Evolutionary conservation across 495 filamentous ascomycete genomes (phyloP).

Genomic region (Lindgomyces ingoldianus): DNA sequence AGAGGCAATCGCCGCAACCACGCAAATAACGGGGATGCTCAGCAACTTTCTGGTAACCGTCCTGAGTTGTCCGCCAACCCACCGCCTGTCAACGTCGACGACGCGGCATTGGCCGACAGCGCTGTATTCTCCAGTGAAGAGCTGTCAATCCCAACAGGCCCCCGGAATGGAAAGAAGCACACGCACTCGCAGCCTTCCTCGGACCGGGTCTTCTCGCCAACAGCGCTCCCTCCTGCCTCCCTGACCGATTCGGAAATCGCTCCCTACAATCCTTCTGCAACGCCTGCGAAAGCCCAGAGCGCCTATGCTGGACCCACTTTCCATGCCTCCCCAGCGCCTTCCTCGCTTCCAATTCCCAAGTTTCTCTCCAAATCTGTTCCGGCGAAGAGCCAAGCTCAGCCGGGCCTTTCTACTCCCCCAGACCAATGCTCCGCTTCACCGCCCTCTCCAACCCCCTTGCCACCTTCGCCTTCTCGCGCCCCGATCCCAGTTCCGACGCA

Average conservation of each 20-base stretch:
- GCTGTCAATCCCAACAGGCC: conserved; percentile 11
- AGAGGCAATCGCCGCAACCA: conserved; percentile 27
- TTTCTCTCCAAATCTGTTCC: conserved; percentile 84
- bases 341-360: conserved; percentile 87
- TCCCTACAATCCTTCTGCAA: conserved; percentile 6
- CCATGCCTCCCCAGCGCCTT: conserved; percentile 90
- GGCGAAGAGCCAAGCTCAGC: conserved; percentile 50
- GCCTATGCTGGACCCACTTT: conserved; percentile 94
- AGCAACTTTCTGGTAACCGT: background rate
- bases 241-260: conserved; percentile 26
- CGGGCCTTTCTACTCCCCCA: conserved; percentile 49
- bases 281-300: conserved; percentile 38
- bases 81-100: background rate
- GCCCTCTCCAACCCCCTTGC: conserved; percentile 44
- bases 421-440: conserved; percentile 43
- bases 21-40: background rate
- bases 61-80: background rate
- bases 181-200: conserved; percentile 22
- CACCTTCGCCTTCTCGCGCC: conserved; percentile 35
- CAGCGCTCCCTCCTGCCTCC: background rate
- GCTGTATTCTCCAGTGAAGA: conserved; percentile 30
- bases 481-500: conserved; percentile 49
- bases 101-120: conserved; percentile 16
- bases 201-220: conserved; percentile 27
- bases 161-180: conserved; percentile 20